These are phyloP conservation scores for Rhazya stricta DNA, from an alignment of 257 asterid genomes.

Conservation along the genomic window DNA sequence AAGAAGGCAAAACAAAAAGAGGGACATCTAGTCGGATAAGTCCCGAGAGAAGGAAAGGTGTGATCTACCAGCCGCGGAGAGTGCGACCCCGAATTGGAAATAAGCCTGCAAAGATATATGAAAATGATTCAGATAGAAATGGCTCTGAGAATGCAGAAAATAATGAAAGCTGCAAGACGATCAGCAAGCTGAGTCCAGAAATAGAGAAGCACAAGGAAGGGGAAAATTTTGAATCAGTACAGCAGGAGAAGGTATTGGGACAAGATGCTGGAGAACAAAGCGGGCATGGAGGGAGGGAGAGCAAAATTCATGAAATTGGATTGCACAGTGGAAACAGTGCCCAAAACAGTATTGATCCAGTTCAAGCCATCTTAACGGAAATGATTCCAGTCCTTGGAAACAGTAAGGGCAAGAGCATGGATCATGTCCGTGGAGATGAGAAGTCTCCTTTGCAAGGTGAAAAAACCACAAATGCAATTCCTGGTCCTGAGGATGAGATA, in stretches of 20 bases:
- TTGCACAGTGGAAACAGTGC: constrained; percentile 24
- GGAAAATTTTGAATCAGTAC: constrained; percentile 25
- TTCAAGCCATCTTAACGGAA: constrained; percentile 57
- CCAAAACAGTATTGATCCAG: constrained; percentile 42
- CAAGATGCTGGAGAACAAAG: constrained; percentile 24
- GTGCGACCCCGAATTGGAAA: constrained; percentile 41
- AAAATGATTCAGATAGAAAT: constrained; percentile 48
- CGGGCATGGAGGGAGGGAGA: constrained; percentile 12
- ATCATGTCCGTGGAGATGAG: constrained; percentile 16
- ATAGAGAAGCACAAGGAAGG: constrained; percentile 18
- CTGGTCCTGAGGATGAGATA: constrained; percentile 25
- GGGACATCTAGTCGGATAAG: constrained; percentile 43
- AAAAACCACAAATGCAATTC: constrained; percentile 4
- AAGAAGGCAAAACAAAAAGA: constrained; percentile 37
- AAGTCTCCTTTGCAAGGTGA: constrained; percentile 1
- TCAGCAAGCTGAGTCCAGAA: constrained; percentile 18
- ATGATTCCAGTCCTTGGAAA: constrained; percentile 52
- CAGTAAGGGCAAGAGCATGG: constrained; percentile 3
- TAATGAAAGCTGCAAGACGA: constrained; percentile 24
- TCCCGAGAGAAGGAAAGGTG: constrained; percentile 32
- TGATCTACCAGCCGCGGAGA: constrained; percentile 38
- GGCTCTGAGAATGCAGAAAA: constrained; percentile 22
- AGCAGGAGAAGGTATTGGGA: constrained; percentile 29
- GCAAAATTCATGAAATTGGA: constrained; percentile 22
- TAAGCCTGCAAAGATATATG: constrained; percentile 60